phyloP scores from a whole-genome alignment of 208 protist species.

The Crithidia acanthocephali region DNA sequence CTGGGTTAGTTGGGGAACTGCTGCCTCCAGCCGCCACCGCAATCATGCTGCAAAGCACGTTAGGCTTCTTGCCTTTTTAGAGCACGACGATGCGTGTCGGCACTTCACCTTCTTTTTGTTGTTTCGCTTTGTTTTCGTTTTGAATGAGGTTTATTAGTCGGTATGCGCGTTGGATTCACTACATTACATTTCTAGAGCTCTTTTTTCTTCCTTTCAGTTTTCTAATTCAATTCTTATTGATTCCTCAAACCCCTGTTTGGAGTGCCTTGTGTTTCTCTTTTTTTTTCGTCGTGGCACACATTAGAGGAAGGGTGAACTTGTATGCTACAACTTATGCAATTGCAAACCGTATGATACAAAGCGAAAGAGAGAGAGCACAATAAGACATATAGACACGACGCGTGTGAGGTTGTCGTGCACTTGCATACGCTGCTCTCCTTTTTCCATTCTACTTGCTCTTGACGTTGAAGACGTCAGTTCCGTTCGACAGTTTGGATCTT shows the following conservation, averaged over 20 bases:
- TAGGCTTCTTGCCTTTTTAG: neutral
- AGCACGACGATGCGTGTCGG: conserved; percentile 1
- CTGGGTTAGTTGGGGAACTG: conserved; percentile 14
- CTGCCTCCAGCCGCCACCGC: neutral
- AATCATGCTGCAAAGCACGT: neutral
- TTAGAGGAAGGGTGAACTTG: conserved; percentile 20
- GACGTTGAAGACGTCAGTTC: too few relatives aligned
- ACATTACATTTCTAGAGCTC: conserved; percentile 20
- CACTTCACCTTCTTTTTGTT: conserved; percentile 13
- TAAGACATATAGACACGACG: too few relatives aligned
- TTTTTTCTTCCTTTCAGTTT: conserved; percentile 27
- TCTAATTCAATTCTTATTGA: neutral
- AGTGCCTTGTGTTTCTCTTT: neutral
- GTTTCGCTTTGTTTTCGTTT: neutral
- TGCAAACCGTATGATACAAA: neutral
- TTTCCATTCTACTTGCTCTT: too few relatives aligned
- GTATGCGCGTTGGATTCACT: conserved; percentile 5
- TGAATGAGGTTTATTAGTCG: conserved; percentile 1
- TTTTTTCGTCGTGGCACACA: neutral
- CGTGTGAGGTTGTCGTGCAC: too few relatives aligned
- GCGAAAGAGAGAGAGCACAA: too few relatives aligned
- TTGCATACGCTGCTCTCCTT: too few relatives aligned
- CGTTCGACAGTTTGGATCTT: too few relatives aligned
- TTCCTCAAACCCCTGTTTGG: neutral
- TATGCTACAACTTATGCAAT: conserved; percentile 8